Evolutionary conservation across 345 rosid genomes (phyloP), one percentile per base, ranked within the genome.

Genomic region (Ceriops zippeliana): DNA sequence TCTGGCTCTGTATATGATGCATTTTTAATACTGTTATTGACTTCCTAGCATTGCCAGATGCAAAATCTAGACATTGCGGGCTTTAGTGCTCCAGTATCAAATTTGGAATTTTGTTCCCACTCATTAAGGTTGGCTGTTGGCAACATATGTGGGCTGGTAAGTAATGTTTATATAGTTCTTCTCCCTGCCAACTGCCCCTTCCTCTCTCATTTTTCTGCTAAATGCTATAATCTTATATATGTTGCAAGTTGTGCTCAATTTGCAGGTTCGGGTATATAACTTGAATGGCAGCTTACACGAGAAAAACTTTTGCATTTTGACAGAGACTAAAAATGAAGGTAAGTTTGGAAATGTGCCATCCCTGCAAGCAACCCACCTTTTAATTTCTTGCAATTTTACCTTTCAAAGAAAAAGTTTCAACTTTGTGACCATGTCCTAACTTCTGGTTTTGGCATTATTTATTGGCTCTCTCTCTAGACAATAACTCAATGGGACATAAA

Each of bases 111-210:
- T 63, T 90, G 93, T 83, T 80, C 84, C 63, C 37, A 62, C 72
- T 77, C 90, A 51, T 82, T 81, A 66, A 76, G 35, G 74, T 82
- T 92, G 82, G 96, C 96, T 59, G 78, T 86, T 65, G 98, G 96
- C 68, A 79, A 79, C 70, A 80, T 78, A 74, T 24, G 80, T 81
- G 98, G 96, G 60, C 75, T 80, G 90, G 98, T 92, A 74, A 87
- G 90, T 83, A 72, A 38, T 53, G 42, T 68, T 56, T 70, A 66
- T 72, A 46, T 26, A 26, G 34, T 68, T 71, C 16, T 54, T 38
- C 63, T n/a, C 24, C 24, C 32, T 5, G 0, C 1, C 37, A 7
- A 34, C 26, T 7, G 5, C 30, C 9, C 9, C 15, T 2, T 17
- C 11, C 10, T 59, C 32, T 19, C 10, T 10, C 16, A 2, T 27